Conservation (phyloP, 2,329 filamentous ascomycete genomes). For the Hypoxylon sp. region DNA sequence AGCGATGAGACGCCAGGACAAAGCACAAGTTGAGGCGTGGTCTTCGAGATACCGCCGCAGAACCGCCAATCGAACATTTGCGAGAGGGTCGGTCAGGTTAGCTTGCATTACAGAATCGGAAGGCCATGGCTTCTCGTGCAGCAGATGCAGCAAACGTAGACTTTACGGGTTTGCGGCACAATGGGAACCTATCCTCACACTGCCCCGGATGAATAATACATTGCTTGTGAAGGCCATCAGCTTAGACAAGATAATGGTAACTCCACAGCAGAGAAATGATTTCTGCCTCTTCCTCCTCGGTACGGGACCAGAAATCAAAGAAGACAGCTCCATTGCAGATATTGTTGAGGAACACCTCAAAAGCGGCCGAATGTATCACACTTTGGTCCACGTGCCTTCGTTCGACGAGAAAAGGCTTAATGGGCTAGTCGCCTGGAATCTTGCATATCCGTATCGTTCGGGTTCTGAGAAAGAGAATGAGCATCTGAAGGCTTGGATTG, state of each 20-base stretch:
- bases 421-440: background rate
- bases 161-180: background rate
- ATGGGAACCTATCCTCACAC: background rate
- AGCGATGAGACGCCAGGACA: background rate
- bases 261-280: background rate
- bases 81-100: background rate
- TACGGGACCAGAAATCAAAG: background rate
- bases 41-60: background rate
- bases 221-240: background rate
- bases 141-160: slow-evolving; percentile 2
- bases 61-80: slow-evolving; percentile 5
- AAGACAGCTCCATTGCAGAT: background rate
- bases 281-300: background rate
- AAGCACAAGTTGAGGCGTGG: background rate
- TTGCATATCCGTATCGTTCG: background rate
- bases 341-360: background rate
- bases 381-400: background rate
- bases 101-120: background rate
- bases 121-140: background rate
- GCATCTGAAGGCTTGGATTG: background rate
- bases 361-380: background rate
- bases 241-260: background rate
- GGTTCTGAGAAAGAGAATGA: background rate
- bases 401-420: background rate
- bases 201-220: background rate